Percentiles rank a stretch among this genome's conserved stretches.
Conservation (phyloP, 306 rosid genomes). For the Pterocarpus santalinus region DNA sequence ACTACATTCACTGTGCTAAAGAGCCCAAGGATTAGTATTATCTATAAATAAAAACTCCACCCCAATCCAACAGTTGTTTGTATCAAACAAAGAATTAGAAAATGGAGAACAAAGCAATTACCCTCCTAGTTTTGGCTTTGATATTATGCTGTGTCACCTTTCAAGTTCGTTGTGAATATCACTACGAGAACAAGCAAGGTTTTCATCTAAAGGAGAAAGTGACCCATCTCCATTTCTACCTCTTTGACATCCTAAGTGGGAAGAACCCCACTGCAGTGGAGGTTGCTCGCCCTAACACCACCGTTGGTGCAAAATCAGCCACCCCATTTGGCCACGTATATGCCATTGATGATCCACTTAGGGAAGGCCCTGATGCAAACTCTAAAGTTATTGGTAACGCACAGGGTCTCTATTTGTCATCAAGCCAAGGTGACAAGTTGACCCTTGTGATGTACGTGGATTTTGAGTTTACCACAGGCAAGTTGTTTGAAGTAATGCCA, state of each 20-base stretch:
- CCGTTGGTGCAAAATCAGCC: slow-evolving; percentile 20
- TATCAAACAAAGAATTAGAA: no score
- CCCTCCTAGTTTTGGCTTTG: slow-evolving; percentile 6
- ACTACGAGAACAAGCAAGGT: background rate
- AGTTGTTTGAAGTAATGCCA: background rate
- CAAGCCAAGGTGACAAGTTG: slow-evolving; percentile 26
- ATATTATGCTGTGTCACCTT: background rate
- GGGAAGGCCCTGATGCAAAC: slow-evolving; percentile 48
- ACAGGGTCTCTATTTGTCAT: slow-evolving; percentile 51
- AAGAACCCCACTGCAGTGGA: slow-evolving; percentile 43
- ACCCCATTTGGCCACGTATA: slow-evolving; percentile 53
- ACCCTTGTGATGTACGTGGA: slow-evolving; percentile 46
- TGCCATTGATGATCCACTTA: slow-evolving; percentile 51
- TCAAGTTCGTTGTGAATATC: slow-evolving; percentile 41
- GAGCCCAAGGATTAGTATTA: no score
- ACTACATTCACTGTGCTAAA: no score
- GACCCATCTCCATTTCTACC: slow-evolving; percentile 59
- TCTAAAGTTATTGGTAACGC: slow-evolving; percentile 58
- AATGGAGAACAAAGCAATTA: slow-evolving; percentile 37
- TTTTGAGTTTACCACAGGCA: slow-evolving; percentile 53
- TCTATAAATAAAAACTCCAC: background rate
- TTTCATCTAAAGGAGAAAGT: slow-evolving; percentile 46
- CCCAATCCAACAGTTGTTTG: no score
- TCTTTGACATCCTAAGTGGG: slow-evolving; percentile 58
- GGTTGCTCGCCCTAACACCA: slow-evolving; percentile 41